Evolutionary conservation across 129 eudicot genomes (phyloP), one percentile per base, ranked within the genome.

Genomic region (Tagetes erecta): DNA sequence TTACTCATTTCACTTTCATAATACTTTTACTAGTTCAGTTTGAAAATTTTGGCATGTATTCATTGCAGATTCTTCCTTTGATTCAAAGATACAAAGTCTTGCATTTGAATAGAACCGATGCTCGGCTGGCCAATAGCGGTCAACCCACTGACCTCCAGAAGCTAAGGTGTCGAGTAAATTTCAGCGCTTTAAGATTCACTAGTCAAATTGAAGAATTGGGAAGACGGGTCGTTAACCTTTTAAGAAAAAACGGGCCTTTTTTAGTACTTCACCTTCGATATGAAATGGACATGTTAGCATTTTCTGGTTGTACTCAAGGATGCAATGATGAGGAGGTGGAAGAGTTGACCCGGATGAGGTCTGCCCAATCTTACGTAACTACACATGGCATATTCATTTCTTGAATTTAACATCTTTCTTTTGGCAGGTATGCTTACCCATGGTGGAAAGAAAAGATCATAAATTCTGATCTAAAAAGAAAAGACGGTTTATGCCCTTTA

Each of bases 371-470:
- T 67, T 56, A 45, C 40, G 35, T 34, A 70, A 46, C 42, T 4
- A 45, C 39, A 3, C 11, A 47, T 65, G 5, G 8, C n/a, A 8
- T 64, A 30, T 2, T 56, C 10, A 27, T 14, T 77, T 73, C 30
- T 56, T 45, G 55, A 47, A 5, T 41, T 10, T 31, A 80, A 68
- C 66, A 47, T 79, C 52, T 45, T 40, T 31, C 11, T 42, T 27
- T 77, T 65, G 70, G 69, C 67, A 95, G 99, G 80, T 95, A 95
- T 87, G 97, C 99, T 45, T 91, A 91, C 79, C 97, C 97, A 11
- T 95, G 99, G 99, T 95, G 99, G 99, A 95, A 91, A 78, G 99
- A 95, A 86, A 95, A 95, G 84, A 81, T 91, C 65, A 91, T 95
- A 78, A 83, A 95, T 73, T 95, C 99, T 37, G 96, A 86, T 55